These are phyloP conservation scores for Fusarium longipes DNA, from an alignment of 2,329 filamentous ascomycete genomes.

Conservation along the genomic window DNA sequence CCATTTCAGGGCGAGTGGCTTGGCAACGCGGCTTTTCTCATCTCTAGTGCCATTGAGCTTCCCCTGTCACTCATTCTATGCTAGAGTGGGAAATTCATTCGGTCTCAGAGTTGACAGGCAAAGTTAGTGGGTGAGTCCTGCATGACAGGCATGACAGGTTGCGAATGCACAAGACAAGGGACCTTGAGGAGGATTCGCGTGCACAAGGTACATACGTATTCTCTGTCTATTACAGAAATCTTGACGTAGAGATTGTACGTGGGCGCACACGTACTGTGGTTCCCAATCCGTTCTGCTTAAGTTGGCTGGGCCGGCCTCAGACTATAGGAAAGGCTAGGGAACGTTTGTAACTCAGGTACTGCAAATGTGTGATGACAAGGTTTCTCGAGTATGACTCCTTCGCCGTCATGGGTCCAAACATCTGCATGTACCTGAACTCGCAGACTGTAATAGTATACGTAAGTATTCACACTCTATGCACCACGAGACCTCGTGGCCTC, in stretches of 20 bases:
- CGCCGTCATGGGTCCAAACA: constrained; percentile 35
- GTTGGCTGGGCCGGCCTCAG: constrained; percentile 3
- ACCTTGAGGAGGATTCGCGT: constrained; percentile 22
- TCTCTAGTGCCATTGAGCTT: background rate
- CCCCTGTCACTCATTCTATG: background rate
- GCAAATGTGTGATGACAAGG: constrained; percentile 21
- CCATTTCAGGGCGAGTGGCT: constrained; percentile 31
- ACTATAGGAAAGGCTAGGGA: constrained; percentile 1
- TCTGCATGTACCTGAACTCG: constrained; percentile 22
- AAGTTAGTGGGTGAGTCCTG: background rate
- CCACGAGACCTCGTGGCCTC: constrained; percentile 29
- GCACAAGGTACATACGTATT: constrained; percentile 27
- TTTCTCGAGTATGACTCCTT: constrained; percentile 36
- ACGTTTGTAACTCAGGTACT: constrained; percentile 30
- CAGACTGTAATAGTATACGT: background rate
- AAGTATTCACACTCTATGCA: constrained; percentile 8
- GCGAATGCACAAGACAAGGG: constrained; percentile 22
- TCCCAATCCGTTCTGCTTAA: constrained; percentile 10
- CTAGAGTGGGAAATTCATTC: too few relatives aligned
- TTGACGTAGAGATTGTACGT: constrained; percentile 42
- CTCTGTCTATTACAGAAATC: background rate
- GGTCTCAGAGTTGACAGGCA: constrained; percentile 2
- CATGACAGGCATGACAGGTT: constrained; percentile 16
- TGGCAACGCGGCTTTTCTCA: constrained; percentile 25
- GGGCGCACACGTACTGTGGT: constrained; percentile 35